Base-by-base conservation (phyloP, 129 eudicot species). In the Solidago caesia region DNA sequence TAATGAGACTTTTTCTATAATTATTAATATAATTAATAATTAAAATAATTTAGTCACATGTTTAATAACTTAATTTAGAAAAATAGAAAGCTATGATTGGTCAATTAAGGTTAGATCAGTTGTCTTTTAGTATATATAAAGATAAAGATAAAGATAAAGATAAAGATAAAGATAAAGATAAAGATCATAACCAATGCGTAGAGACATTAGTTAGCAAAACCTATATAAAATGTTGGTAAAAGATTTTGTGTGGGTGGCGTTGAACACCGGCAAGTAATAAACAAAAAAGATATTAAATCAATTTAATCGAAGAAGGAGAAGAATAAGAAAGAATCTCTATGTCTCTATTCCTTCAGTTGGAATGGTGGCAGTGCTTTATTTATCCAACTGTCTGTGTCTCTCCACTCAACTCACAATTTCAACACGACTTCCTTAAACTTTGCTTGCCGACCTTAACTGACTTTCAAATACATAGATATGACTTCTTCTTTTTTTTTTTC, bases 391-490 rank as follows among this genome's bases (percentile, higher is more conserved):
- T 68, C 27, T 60, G 47, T 59, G 33, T 29, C 27, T 75, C 41
- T 41, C 25, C 62, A 55, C 8, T 10, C 39, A 79, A 72, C 56
- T 68, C 68, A 79, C 68, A 64, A 7, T 29, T 72, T 79, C 74
- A 65, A 79, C 83, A 65, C 73, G 57, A 66, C 79, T 79, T 73
- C 64, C 56, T 73, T 73, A 69, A 58, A 15, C 74, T 8, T 64
- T 79, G 70, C 79, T 73, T 57, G 79, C 83, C 83, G 79, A 73
- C 79, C 72, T 48, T 52, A 33, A 33, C 27, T 62, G 12, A 27
- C 9, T 29, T 61, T 62, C 42, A 8, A 5, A 10, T 5, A 29
- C 0, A 5, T 21, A 21, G 21, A 21, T 21, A 21, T 21, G 21
- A 21, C 21, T 21, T 21, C 21, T 21, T 21, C 0, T 21, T 21